phyloP scores from a whole-genome alignment of 108 stramenopile genomes.

The Nitzschia palea region DNA sequence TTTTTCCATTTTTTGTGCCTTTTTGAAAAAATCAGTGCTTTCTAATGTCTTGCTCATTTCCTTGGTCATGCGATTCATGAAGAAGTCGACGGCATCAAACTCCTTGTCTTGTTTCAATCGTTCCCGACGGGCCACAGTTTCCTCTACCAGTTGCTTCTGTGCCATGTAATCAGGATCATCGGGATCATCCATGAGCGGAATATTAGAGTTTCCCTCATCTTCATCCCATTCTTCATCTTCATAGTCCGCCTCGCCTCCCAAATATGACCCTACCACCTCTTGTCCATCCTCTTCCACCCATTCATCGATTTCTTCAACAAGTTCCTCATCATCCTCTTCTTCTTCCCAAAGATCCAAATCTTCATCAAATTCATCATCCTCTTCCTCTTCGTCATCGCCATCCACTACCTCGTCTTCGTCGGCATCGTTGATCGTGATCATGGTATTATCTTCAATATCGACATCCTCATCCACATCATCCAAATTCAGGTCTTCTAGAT shows the following conservation, averaged over 20 bases:
- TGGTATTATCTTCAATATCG: conserved; percentile 5
- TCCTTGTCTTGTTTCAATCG: conserved; percentile 18
- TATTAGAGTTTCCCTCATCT: conserved; percentile 8
- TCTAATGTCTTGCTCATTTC: conserved; percentile 35
- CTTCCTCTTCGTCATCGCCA: conserved; percentile 11
- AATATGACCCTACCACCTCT: conserved; percentile 3
- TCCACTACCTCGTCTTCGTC: conserved; percentile 19
- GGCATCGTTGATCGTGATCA: conserved; percentile 18
- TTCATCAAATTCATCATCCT: conserved; percentile 30
- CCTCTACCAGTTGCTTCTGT: conserved; percentile 38
- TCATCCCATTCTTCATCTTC: conserved; percentile 31
- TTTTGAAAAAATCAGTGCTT: conserved; percentile 16
- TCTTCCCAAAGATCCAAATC: conserved; percentile 17
- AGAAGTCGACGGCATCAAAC: conserved; percentile 32
- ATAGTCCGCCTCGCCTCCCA: not conserved
- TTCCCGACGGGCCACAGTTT: conserved; percentile 29
- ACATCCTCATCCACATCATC: conserved; percentile 24
- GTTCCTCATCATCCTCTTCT: conserved; percentile 18
- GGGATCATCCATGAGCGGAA: conserved; percentile 41
- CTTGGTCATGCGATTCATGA: conserved; percentile 24
- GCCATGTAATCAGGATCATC: conserved; percentile 44
- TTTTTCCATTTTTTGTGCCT: conserved; percentile 8
- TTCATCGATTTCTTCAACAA: conserved; percentile 7
- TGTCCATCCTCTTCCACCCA: conserved; percentile 16
- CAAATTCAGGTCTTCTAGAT: conserved; percentile 19